Base-by-base conservation (phyloP, 805 yeast genomes). In the Cyberlindnera sargentensis region DNA sequence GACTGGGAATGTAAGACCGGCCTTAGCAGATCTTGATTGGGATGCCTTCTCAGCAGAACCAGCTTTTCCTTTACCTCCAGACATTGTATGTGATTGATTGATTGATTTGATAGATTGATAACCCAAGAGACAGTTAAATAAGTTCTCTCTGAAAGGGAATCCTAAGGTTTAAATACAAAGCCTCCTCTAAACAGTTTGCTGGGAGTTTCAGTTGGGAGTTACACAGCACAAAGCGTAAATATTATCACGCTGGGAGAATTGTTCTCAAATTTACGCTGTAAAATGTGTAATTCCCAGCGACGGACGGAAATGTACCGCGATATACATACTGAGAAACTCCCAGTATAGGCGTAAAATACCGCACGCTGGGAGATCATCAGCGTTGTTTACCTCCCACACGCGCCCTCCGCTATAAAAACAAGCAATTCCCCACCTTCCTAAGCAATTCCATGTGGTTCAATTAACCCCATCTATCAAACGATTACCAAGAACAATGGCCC, bases 1-100 rank as follows among this genome's bases (percentile, higher is more conserved):
- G 58, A 91, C 98, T 76, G 98, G 98, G 95, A 91, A 91, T 62
- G 95, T 87, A 66, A 91, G 81, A 71, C 97, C 98, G 66, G 98
- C 97, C 79, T 89, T 91, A 53, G 96, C 83, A 59, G 98, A 91
- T 82, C 98, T 88, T 44, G 97, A 85, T 76, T 91, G 93, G 65
- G 97, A 84, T 63, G 95, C 89, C 75, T 91, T 91, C 68, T 88
- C 90, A 62, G 95, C 71, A 58, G 95, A 76, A 66, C 95, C 95
- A 66, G 96, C 95, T 76, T 90, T 90, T 67, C 82, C 76, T 70
- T 71, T 71, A 64, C 76, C 76, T 62, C 74, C 74, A 63, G 91
- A 83, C 93, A 84, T 84, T 47, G 36, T 48, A 82, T 75, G 47
- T 35, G 47, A 49, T 25, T 39, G 38, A 9, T 36, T 28, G 39